Conservation (phyloP, 129 eudicot species). For the Cynara cardunculus region DNA sequence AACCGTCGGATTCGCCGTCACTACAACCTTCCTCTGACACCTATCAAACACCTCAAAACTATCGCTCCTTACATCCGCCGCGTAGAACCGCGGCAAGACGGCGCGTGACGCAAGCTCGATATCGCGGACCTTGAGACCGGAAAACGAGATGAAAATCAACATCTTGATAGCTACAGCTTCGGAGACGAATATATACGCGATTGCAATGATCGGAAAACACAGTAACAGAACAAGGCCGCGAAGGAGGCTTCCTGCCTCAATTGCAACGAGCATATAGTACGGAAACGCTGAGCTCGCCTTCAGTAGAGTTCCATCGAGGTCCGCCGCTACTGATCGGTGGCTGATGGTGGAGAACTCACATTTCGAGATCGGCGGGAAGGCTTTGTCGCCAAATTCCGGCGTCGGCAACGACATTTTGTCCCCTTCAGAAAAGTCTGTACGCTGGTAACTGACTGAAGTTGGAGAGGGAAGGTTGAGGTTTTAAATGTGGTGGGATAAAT, state of each 20-base stretch:
- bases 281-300: constrained; percentile 59
- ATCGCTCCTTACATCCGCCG: constrained; percentile 52
- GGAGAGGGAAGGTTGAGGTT: background rate
- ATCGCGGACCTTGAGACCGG: constrained; percentile 50
- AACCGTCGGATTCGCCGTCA: constrained; percentile 71
- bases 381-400: constrained; percentile 29
- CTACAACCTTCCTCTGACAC: constrained; percentile 54
- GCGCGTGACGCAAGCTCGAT: constrained; percentile 73
- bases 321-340: constrained; percentile 66
- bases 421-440: background rate
- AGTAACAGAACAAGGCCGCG: constrained; percentile 59
- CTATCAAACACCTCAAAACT: constrained; percentile 59
- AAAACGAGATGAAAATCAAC: constrained; percentile 55
- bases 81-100: constrained; percentile 60
- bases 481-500: background rate
- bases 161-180: constrained; percentile 60
- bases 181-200: constrained; percentile 60
- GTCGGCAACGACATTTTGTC: constrained; percentile 21
- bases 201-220: constrained; percentile 46
- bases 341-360: constrained; percentile 42
- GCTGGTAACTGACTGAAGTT: background rate
- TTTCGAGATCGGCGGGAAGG: constrained; percentile 46
- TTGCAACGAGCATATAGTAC: constrained; percentile 71
- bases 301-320: constrained; percentile 74
- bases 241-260: constrained; percentile 73